These are phyloP conservation scores for Alternaria gaisen DNA, from an alignment of 2,329 filamentous ascomycete species.

Conservation along the genomic window DNA sequence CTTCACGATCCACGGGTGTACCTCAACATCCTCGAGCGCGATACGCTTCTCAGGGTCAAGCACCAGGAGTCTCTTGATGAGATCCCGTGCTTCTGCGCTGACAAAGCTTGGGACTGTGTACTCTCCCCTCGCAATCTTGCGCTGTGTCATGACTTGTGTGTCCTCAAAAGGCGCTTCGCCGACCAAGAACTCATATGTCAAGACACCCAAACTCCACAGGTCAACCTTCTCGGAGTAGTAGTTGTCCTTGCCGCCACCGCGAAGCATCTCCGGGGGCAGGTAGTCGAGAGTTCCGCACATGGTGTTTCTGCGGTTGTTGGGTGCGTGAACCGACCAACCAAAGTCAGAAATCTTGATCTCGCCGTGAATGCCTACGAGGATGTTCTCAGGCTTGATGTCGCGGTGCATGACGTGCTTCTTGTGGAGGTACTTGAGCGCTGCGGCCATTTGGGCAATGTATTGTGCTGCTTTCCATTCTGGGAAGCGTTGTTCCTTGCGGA, in stretches of 20 bases:
- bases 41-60: conserved; percentile 94
- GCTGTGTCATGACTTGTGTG: conserved; percentile 90
- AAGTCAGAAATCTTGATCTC: conserved; percentile 99
- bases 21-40: conserved; percentile 84
- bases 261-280: conserved; percentile 97
- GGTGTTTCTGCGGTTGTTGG: conserved; percentile 90
- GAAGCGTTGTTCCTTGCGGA: conserved; percentile 80
- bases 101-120: conserved; percentile 94
- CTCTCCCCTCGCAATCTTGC: conserved; percentile 85
- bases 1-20: conserved; percentile 96
- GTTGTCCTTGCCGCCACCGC: conserved; percentile 79
- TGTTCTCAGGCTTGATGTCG: conserved; percentile 98
- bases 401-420: conserved; percentile 97
- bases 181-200: conserved; percentile 96
- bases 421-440: conserved; percentile 87
- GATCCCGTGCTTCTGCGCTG: conserved; percentile 85
- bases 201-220: conserved; percentile 91
- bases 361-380: conserved; percentile 92
- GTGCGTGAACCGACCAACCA: conserved; percentile 97
- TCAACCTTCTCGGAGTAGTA: conserved; percentile 96
- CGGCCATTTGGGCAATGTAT: conserved; percentile 91
- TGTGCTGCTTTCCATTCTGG: conserved; percentile 87
- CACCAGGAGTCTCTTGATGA: conserved; percentile 89
- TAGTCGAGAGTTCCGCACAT: conserved; percentile 99
- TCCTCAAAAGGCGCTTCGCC: conserved; percentile 98